Percentiles rank a stretch among this genome's conserved stretches.
Conservation (phyloP, 2,329 filamentous ascomycete species). For the Fusarium nelsonii region DNA sequence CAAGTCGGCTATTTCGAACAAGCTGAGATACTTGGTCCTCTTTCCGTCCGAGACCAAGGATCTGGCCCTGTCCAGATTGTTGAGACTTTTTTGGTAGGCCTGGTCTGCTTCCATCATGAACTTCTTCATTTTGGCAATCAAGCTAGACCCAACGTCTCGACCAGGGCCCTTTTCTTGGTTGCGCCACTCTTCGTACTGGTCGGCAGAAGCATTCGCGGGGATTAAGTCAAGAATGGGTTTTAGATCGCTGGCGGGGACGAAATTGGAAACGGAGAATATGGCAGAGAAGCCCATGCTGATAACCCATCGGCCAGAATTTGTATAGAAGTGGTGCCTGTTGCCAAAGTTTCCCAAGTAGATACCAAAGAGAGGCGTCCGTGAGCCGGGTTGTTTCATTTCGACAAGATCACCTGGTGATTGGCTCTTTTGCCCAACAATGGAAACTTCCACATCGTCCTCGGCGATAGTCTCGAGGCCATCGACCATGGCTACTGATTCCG, state of each 20-base stretch:
- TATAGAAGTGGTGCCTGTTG: slow-evolving; percentile 67
- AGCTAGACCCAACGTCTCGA: slow-evolving; percentile 55
- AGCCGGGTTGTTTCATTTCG: slow-evolving; percentile 59
- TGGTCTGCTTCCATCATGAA: slow-evolving; percentile 60
- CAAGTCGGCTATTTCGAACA: slow-evolving; percentile 63
- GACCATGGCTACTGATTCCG: slow-evolving; percentile 41
- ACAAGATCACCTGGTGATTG: slow-evolving; percentile 63
- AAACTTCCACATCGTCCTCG: slow-evolving; percentile 45
- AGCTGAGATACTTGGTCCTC: slow-evolving; percentile 60
- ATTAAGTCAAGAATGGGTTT: slow-evolving; percentile 53
- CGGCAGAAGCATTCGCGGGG: slow-evolving; percentile 46
- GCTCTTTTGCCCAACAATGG: slow-evolving; percentile 45
- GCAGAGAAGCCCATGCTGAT: slow-evolving; percentile 58
- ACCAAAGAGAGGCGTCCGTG: slow-evolving; percentile 62
- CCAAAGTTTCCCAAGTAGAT: slow-evolving; percentile 66
- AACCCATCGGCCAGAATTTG: slow-evolving; percentile 64
- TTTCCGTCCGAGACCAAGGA: slow-evolving; percentile 54
- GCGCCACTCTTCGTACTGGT: slow-evolving; percentile 51
- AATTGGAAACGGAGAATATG: slow-evolving; percentile 64
- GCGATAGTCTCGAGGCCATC: slow-evolving; percentile 47
- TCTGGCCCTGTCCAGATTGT: slow-evolving; percentile 61
- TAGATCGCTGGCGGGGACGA: slow-evolving; percentile 58
- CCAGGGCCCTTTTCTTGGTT: slow-evolving; percentile 58
- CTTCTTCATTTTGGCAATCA: slow-evolving; percentile 62
- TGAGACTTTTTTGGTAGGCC: slow-evolving; percentile 63